Evolutionary conservation across 2,329 filamentous ascomycete genomes (phyloP).

Genomic region (Diaporthe ampelina): DNA sequence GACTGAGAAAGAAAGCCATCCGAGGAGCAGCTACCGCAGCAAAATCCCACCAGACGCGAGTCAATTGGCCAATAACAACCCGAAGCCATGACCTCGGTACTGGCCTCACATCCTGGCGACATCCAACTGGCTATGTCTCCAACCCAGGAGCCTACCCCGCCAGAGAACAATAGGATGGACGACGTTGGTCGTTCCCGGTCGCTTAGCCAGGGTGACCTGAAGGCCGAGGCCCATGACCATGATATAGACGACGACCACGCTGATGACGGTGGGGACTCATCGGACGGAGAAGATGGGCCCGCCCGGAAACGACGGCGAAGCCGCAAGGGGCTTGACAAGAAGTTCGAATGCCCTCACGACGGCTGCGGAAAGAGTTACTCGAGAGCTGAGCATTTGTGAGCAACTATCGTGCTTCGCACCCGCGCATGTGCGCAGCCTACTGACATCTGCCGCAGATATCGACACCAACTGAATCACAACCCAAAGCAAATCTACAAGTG

Average conservation of each 20-base stretch:
- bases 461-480: conserved; percentile 95
- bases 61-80: conserved; percentile 39
- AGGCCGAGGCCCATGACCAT: conserved; percentile 54
- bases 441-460: conserved; percentile 67
- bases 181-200: conserved; percentile 56
- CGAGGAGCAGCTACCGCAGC: conserved; percentile 12
- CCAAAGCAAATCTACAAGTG: conserved; percentile 96
- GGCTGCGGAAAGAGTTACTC: conserved; percentile 98
- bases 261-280: conserved; percentile 58
- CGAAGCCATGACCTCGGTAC: conserved; percentile 59
- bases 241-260: conserved; percentile 56
- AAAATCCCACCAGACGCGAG: conserved; percentile 4
- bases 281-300: conserved; percentile 65
- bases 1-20: conserved; percentile 6
- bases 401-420: conserved; percentile 44
- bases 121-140: conserved; percentile 59
- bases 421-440: conserved; percentile 29
- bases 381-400: conserved; percentile 92
- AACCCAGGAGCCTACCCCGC: conserved; percentile 57
- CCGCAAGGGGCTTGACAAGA: conserved; percentile 84
- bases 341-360: conserved; percentile 86
- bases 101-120: conserved; percentile 56
- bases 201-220: conserved; percentile 58
- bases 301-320: conserved; percentile 76
- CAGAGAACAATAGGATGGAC: conserved; percentile 57